Percentiles rank a stretch among this genome's conserved stretches.
Evolutionary conservation across 2,329 filamentous ascomycete species (phyloP).

Genomic region (Catunica adiposa): DNA sequence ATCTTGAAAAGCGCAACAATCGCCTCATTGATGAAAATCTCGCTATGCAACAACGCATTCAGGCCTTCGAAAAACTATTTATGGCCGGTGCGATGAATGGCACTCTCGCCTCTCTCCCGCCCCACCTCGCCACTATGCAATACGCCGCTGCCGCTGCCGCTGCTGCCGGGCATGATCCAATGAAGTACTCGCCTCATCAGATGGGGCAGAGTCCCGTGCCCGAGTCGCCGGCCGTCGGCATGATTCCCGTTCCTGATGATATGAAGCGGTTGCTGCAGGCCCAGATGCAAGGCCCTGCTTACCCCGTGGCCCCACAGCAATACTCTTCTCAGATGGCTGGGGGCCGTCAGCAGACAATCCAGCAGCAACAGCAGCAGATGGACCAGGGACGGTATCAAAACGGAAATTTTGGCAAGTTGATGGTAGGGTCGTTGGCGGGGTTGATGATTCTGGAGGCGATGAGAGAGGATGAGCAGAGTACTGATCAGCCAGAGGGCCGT

Average conservation of each 20-base stretch:
- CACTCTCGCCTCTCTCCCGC: constrained; percentile 36
- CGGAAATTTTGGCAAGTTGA: constrained; percentile 55
- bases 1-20: constrained; percentile 80
- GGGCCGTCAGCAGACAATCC: constrained; percentile 39
- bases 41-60: constrained; percentile 60
- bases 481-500: constrained; percentile 45
- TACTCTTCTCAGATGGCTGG: constrained; percentile 29
- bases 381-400: constrained; percentile 38
- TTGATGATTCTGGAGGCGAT: constrained; percentile 83
- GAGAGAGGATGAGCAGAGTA: constrained; percentile 46
- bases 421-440: constrained; percentile 82
- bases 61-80: constrained; percentile 63
- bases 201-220: constrained; percentile 29
- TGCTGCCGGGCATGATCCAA: constrained; percentile 17
- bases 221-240: constrained; percentile 32
- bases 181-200: constrained; percentile 26
- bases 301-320: constrained; percentile 31
- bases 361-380: constrained; percentile 29
- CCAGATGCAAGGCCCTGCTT: constrained; percentile 39
- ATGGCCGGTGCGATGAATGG: constrained; percentile 57
- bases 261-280: constrained; percentile 46
- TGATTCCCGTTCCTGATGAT: constrained; percentile 50
- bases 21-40: constrained; percentile 67
- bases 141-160: constrained; percentile 22
- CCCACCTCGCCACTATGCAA: constrained; percentile 36